A percentile compares a stretch with the other conserved stretches of the same genome.
Conservation (phyloP, 2,329 filamentous ascomycete species). For the Colletotrichum somersetense region DNA sequence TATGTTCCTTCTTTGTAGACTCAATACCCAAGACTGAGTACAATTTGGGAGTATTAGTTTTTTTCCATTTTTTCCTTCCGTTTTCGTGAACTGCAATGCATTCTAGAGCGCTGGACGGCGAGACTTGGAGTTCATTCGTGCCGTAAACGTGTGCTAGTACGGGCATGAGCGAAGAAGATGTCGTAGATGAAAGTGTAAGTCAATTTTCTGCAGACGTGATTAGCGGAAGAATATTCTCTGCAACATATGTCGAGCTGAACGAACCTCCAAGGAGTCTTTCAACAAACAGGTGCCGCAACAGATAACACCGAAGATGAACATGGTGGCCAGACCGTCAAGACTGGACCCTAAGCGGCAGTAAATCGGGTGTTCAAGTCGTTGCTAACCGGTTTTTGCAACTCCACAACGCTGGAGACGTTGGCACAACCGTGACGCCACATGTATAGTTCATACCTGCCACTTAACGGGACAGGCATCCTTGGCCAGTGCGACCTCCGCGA, state of each 20-base stretch:
- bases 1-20: conserved; percentile 71
- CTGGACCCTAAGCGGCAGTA: conserved; percentile 74
- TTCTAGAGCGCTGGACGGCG: conserved; percentile 69
- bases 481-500: conserved; percentile 74
- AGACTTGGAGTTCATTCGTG: conserved; percentile 70
- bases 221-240: conserved; percentile 44
- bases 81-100: conserved; percentile 58
- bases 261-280: conserved; percentile 73
- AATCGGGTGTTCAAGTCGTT: conserved; percentile 49
- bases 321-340: conserved; percentile 67
- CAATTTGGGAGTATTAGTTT: conserved; percentile 70
- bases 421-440: conserved; percentile 82
- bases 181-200: conserved; percentile 71
- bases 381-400: conserved; percentile 49
- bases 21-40: conserved; percentile 75
- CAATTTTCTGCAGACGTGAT: conserved; percentile 71
- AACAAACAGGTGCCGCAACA: conserved; percentile 76
- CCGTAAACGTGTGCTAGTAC: conserved; percentile 79
- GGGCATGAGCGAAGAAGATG: conserved; percentile 72
- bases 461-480: conserved; percentile 76
- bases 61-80: no score
- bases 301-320: conserved; percentile 79
- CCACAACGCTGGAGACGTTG: conserved; percentile 74
- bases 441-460: conserved; percentile 74
- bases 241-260: conserved; percentile 42